Percentiles rank a stretch among this genome's conserved stretches.
phyloP scores from a whole-genome alignment of 2,329 filamentous ascomycete genomes.

The Diplodia mutila region DNA sequence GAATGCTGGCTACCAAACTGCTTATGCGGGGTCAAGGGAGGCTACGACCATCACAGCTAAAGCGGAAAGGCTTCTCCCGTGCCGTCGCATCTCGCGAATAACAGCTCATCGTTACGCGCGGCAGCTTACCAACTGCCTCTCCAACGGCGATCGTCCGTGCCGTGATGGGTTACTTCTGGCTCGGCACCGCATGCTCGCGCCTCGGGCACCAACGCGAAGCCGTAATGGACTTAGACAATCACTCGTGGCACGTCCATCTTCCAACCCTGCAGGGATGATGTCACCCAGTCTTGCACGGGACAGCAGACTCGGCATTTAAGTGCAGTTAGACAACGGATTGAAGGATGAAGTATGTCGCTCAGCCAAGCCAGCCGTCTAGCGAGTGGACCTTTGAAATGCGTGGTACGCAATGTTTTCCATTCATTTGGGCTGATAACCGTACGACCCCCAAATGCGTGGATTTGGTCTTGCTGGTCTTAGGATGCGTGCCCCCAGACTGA shows the following conservation, averaged over 20 bases:
- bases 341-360: neutral
- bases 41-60: neutral
- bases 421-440: no score
- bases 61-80: neutral
- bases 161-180: neutral
- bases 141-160: neutral
- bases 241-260: no score
- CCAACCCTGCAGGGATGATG: neutral
- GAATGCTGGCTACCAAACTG: neutral
- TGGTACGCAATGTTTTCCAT: no score
- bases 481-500: neutral
- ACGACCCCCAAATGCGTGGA: no score
- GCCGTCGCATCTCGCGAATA: neutral
- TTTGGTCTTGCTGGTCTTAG: neutral
- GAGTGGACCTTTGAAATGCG: no score
- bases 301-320: neutral
- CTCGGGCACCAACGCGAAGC: neutral
- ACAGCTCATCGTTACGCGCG: neutral
- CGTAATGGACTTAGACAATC: no score
- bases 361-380: neutral
- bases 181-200: neutral
- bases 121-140: neutral
- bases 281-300: neutral
- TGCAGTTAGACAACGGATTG: neutral
- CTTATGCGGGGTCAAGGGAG: slow-evolving; percentile 15